A percentile compares a stretch with the other conserved stretches of the same genome.
phyloP scores from a whole-genome alignment of 768 basidiomycete genomes.

The Amanita pallidorosea region DNA sequence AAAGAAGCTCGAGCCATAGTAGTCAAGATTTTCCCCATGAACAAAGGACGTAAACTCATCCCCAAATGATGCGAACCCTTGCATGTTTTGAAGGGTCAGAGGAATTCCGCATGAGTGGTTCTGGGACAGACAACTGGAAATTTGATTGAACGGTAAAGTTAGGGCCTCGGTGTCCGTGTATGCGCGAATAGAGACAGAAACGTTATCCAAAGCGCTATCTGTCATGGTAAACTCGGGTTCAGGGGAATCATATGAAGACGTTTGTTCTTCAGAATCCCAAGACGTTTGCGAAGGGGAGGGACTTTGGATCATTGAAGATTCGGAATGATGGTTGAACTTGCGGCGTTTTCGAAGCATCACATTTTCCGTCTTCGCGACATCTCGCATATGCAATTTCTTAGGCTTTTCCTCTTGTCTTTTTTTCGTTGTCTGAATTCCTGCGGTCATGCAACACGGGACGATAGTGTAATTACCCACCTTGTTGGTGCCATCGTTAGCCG shows the following conservation, averaged over 20 bases:
- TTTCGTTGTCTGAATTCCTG: background rate
- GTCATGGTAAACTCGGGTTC: background rate
- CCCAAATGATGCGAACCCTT: background rate
- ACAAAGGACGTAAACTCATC: background rate
- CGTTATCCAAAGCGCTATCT: background rate
- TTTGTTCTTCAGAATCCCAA: background rate
- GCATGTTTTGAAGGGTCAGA: background rate
- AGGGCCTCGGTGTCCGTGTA: background rate
- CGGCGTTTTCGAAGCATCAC: background rate
- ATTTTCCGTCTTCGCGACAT: background rate
- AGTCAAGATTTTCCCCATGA: background rate
- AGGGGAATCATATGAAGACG: slow-evolving; percentile 1
- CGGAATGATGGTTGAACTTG: background rate
- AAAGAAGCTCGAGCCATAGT: background rate
- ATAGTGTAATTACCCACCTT: background rate
- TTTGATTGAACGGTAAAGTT: background rate
- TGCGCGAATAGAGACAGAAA: background rate
- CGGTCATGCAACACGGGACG: background rate
- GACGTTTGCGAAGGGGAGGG: background rate
- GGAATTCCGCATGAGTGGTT: background rate
- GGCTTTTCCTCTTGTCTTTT: background rate
- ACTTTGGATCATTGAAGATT: background rate
- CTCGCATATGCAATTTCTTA: background rate
- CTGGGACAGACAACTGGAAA: background rate
- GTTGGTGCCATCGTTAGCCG: background rate